phyloP scores from a whole-genome alignment of 2,329 filamentous ascomycete species.

The Fusarium albidum region DNA sequence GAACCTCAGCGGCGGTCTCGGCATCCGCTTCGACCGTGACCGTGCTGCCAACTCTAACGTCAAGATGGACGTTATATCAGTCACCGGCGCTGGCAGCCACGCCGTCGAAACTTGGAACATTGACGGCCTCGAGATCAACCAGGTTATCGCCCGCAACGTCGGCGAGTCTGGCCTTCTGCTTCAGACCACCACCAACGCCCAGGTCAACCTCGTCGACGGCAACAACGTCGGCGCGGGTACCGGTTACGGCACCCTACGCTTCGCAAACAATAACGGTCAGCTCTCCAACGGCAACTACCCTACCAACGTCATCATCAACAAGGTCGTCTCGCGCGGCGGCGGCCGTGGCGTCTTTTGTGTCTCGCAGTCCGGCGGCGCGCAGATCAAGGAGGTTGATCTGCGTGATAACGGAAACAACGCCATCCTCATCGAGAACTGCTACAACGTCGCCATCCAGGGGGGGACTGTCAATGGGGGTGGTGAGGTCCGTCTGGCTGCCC shows the following conservation, averaged over 20 bases:
- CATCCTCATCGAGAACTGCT: slow-evolving; percentile 67
- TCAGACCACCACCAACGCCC: too few relatives aligned
- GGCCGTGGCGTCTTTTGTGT: slow-evolving; percentile 66
- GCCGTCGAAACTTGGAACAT: too few relatives aligned
- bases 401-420: slow-evolving; percentile 63
- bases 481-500: slow-evolving; percentile 60
- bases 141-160: too few relatives aligned
- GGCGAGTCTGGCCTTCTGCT: too few relatives aligned
- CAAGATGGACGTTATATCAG: slow-evolving; percentile 60
- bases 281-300: too few relatives aligned
- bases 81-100: too few relatives aligned
- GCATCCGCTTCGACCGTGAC: slow-evolving; percentile 66
- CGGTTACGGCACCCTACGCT: too few relatives aligned
- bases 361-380: slow-evolving; percentile 60
- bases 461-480: slow-evolving; percentile 63
- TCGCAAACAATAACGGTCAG: too few relatives aligned
- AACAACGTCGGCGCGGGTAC: too few relatives aligned
- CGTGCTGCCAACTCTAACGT: slow-evolving; percentile 60
- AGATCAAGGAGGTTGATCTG: slow-evolving; percentile 58
- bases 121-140: too few relatives aligned
- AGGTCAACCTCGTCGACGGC: too few relatives aligned
- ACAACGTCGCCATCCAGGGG: slow-evolving; percentile 58
- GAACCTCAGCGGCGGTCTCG: slow-evolving; percentile 62
- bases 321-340: slow-evolving; percentile 61
- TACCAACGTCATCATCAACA: slow-evolving; percentile 61